Percentiles rank a stretch among this genome's conserved stretches.
phyloP scores from a whole-genome alignment of 805 yeast genomes.

The Ogataea nitratoaversa region DNA sequence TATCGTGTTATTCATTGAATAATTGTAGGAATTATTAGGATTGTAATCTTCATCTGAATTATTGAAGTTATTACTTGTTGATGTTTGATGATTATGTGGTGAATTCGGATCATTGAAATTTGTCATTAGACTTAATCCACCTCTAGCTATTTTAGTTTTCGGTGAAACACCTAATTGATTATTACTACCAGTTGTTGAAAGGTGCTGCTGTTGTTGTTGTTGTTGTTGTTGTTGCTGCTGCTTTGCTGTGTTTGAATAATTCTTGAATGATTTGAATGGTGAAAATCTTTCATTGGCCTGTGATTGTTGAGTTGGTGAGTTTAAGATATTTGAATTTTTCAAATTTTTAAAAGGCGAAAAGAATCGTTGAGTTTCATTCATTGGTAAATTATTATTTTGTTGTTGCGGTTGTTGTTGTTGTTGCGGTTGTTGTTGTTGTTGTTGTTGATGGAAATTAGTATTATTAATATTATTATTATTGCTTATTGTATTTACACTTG shows the following conservation, averaged over 20 bases:
- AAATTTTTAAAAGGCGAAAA: too few relatives aligned
- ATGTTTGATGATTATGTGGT: not conserved
- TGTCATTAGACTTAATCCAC: slow-evolving; percentile 16
- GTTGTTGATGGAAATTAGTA: not conserved
- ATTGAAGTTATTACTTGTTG: not conserved
- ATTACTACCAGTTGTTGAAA: not conserved
- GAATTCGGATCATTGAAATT: slow-evolving; percentile 4
- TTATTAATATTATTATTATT: not conserved
- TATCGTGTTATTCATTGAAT: slow-evolving; percentile 28
- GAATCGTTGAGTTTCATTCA: not conserved
- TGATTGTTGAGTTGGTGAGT: too few relatives aligned
- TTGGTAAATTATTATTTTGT: too few relatives aligned
- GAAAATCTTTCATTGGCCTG: slow-evolving; percentile 5
- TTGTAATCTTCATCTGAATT: slow-evolving; percentile 27
- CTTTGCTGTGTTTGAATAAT: slow-evolving; percentile 1
- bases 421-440: slow-evolving; percentile 1
- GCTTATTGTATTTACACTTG: slow-evolving; percentile 10
- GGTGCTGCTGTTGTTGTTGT: not conserved
- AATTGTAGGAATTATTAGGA: slow-evolving; percentile 29
- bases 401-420: not conserved
- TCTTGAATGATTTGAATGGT: slow-evolving; percentile 11
- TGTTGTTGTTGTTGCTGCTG: not conserved
- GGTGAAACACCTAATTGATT: slow-evolving; percentile 12
- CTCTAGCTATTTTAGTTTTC: slow-evolving; percentile 11
- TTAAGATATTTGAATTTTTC: too few relatives aligned